Conservation (phyloP, 495 filamentous ascomycete genomes). For the Penicillium paxilli region DNA sequence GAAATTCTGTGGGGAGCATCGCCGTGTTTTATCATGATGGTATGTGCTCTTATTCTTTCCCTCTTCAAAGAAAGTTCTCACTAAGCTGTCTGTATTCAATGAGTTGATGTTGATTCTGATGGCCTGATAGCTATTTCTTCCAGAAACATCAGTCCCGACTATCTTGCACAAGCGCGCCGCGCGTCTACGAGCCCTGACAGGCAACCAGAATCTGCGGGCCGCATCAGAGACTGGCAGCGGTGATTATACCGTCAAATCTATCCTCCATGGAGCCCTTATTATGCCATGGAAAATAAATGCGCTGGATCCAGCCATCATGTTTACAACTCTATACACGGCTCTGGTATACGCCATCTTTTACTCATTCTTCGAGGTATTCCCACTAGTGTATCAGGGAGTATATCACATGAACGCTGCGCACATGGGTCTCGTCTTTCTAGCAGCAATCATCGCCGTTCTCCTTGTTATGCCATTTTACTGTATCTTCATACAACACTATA, state of each 20-base stretch:
- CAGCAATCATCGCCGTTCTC: neutral
- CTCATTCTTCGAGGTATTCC: constrained; percentile 46
- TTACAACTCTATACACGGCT: constrained; percentile 59
- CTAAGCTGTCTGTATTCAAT: neutral
- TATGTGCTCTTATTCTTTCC: constrained; percentile 11
- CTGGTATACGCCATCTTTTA: constrained; percentile 65
- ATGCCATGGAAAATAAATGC: constrained; percentile 60
- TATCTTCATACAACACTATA: neutral
- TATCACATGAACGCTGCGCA: constrained; percentile 27
- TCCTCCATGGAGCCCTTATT: neutral
- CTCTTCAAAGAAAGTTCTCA: neutral
- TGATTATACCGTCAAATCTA: neutral
- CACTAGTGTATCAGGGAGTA: constrained; percentile 29
- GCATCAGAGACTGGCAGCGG: constrained; percentile 45
- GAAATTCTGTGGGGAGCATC: constrained; percentile 44
- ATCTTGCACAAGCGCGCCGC: constrained; percentile 47
- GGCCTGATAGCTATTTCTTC: constrained; percentile 29
- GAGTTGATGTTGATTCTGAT: too few relatives aligned
- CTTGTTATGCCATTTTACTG: neutral
- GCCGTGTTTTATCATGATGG: constrained; percentile 39
- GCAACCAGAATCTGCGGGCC: constrained; percentile 35
- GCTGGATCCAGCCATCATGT: constrained; percentile 58
- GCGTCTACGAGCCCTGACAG: constrained; percentile 37
- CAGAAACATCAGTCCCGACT: constrained; percentile 48
- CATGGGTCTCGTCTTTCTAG: constrained; percentile 16